Evolutionary conservation across 306 rosid genomes (phyloP).

Genomic region (Vigna trinervia): DNA sequence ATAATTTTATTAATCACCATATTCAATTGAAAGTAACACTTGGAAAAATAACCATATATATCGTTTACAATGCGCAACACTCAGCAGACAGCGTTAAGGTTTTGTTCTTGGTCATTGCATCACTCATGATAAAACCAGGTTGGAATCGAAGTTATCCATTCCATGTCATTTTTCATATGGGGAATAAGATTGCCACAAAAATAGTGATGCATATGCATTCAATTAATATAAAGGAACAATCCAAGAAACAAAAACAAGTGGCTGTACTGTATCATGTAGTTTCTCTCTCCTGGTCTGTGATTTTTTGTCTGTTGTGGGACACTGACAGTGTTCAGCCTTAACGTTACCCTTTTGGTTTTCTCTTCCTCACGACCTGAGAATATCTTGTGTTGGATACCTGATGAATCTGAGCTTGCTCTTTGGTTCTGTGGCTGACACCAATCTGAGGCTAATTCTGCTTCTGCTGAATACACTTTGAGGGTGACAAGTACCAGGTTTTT

Average conservation of each 20-base stretch:
- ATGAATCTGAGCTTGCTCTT: conserved; percentile 29
- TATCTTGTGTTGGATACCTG: background rate
- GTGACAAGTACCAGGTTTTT: conserved; percentile 24
- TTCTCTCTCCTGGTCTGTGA: conserved; percentile 30
- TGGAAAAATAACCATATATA: background rate
- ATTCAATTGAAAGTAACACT: background rate
- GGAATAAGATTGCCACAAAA: background rate
- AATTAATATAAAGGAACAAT: background rate
- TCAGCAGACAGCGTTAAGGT: conserved; percentile 6
- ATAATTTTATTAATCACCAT: background rate
- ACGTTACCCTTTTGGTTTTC: conserved; percentile 42
- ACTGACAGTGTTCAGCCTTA: conserved; percentile 21
- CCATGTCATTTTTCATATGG: conserved; percentile 1
- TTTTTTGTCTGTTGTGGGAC: conserved; percentile 36
- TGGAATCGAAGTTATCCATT: conserved; percentile 38
- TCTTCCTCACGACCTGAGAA: conserved; percentile 42
- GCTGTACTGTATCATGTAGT: background rate
- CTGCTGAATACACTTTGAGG: conserved; percentile 45
- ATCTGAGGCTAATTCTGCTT: background rate
- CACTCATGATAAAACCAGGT: background rate
- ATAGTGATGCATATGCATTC: background rate
- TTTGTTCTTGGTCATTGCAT: background rate
- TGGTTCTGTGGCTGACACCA: conserved; percentile 45
- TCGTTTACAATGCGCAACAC: background rate
- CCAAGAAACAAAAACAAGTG: background rate